phyloP scores from a whole-genome alignment of 192 early-diverging fungal genomes.

The Helicostylum pulchrum region DNA sequence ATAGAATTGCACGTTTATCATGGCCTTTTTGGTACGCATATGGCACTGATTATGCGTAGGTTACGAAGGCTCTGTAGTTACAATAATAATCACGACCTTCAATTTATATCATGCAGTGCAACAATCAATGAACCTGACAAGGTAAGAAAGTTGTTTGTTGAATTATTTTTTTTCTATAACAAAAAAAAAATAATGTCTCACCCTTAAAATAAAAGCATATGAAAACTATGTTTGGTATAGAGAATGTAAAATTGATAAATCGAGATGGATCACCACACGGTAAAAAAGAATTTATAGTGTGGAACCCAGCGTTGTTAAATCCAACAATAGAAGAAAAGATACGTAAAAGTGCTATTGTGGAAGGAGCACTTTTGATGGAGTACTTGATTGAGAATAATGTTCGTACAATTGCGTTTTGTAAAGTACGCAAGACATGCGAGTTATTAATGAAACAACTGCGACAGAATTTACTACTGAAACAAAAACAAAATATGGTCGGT shows the following conservation, averaged over 20 bases:
- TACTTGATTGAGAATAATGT: conserved; percentile 34
- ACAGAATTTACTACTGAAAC: conserved; percentile 19
- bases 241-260: conserved; percentile 17
- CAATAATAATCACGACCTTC: conserved; percentile 43
- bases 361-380: conserved; percentile 32
- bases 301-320: conserved; percentile 42
- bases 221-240: conserved; percentile 29
- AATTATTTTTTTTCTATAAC: neutral
- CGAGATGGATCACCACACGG: conserved; percentile 41
- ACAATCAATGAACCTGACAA: conserved; percentile 60
- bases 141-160: conserved; percentile 9
- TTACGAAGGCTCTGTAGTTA: conserved; percentile 53
- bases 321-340: neutral
- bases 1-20: conserved; percentile 71
- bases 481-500: conserved; percentile 14
- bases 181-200: neutral
- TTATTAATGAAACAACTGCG: conserved; percentile 37
- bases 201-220: conserved; percentile 27
- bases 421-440: conserved; percentile 44
- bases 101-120: conserved; percentile 61
- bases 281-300: conserved; percentile 38
- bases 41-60: conserved; percentile 61
- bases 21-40: conserved; percentile 63
- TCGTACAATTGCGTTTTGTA: conserved; percentile 55
- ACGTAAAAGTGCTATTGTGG: conserved; percentile 24